Evolutionary conservation across 2,329 filamentous ascomycete species (phyloP), one percentile per base, ranked within the genome.

Genomic region (Monosporascus sp.): DNA sequence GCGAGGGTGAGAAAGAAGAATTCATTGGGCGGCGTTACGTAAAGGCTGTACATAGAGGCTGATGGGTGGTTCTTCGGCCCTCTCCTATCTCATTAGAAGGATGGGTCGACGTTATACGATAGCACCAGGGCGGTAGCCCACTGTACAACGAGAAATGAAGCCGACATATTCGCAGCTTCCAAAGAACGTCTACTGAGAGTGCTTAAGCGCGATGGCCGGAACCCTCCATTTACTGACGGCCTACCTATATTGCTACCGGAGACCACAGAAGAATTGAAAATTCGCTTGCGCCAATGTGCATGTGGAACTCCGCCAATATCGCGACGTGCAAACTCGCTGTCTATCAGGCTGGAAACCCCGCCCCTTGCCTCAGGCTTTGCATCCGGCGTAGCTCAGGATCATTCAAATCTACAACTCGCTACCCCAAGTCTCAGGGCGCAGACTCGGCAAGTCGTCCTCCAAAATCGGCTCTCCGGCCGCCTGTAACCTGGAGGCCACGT

Each of bases 401-500:
- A 18, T 43, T 5, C 20, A 9, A 20, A 43, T 14, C 40, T 43
- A 43, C 14, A 43, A 20, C 40, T 43, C 18, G 22, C 3, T 6
- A 43, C 22, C n/a, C n/a, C 14, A 31, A n/a, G 9, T 41, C 48
- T 11, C 40, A 43, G 9, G 9, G 11, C 35, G 44, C 45, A 68
- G 47, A 40, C 38, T 54, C 2, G 65, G 58, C 38, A 79, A 58
- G 35, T 82, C 74, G 64, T 86, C 83, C 65, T 84, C 81, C 54
- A 84, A 58, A 2, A 76, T 67, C 5, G 74, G 74, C 51, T 73
- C 77, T 0, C 84, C 82, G 2, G 73, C 73, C 2, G 72, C 70
- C 70, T 90, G 86, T 73, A 96, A 67, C 67, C 79, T 73, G 44
- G 74, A 74, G 6, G 89, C 87, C 40, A 95, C 85, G 24, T 71